Base-by-base conservation (phyloP, 75 land plant genomes). In the Isoetes taiwanensis region DNA sequence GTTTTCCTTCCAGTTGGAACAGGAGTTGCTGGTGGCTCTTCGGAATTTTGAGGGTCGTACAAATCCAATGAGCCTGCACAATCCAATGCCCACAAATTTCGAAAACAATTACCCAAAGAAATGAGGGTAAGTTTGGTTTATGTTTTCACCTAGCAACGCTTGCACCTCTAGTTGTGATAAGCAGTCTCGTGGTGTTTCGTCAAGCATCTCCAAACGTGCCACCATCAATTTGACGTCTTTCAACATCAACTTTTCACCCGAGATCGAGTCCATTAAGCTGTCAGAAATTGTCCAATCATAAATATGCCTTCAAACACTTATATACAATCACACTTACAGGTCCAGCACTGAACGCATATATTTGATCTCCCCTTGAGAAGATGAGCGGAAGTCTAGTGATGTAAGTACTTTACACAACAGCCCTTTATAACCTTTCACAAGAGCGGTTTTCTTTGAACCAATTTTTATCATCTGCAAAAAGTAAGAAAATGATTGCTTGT, bases 221-320 rank as follows among this genome's bases (percentile, higher is more conserved):
- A 60, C 67, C 95, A 84, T 71, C 34, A 34, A 50, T 53, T 52
- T 79, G 30, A 91, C 66, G 34, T 91, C 97, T 68, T 78, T 86
- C 2, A 65, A 34, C 31, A 81, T 39, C 33, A 84, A 74, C 57
- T 72, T 86, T 53, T 91, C 97, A 30, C 62, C 52, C 1, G 74
- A 30, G 4, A 73, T 65, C 35, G 64, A 55, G 31, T 71, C 69
- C 19, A 27, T 57, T 52, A 83, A 65, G 34, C 58, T 66, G 65
- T 32, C 10, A 46, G 71, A 33, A 50, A 46, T 2, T 48, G 12
- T 19, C 2, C 32, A 20, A 32, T 20, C 26, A 6, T 2, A 43
- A 53, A 37, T 25, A 57, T 31, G 21, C 30, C 6, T 54, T 32
- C 37, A 28, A 9, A 19, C n/a, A 43, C 37, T 16, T 61, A 30